Evolutionary conservation across 495 filamentous ascomycete genomes (phyloP), one percentile per base, ranked within the genome.

Genomic region (Amphirosellinia nigrospora): DNA sequence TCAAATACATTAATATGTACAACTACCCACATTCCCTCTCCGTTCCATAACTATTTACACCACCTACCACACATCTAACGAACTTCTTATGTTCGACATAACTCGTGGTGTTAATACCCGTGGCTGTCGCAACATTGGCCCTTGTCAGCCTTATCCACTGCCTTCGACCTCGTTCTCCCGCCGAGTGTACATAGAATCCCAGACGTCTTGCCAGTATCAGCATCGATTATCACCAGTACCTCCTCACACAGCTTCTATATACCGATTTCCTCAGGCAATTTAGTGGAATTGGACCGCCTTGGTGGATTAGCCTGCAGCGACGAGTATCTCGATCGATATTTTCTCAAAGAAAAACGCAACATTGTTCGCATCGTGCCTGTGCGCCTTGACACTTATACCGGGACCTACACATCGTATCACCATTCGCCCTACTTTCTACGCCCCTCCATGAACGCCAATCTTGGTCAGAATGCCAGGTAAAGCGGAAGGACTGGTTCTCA

Each of bases 401-500:
- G 23, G 8, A 15, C n/a, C 34, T 39, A 53, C 56, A 15, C 32
- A 39, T 13, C 21, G 34, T 53, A 50, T 26, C 34, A 52, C 23
- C 36, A 26, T 34, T 15, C 59, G 30, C 36, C 59, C 34, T 45
- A 26, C 38, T 64, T 58, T 11, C 72, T 75, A 72, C 71, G 69
- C 74, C 55, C 70, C 66, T 72, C 75, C 70, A 70, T 71, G 76
- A 75, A 71, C 74, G 73, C 71, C 28, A 59, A 68, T 11, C 60
- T 69, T n/a, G 41, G 52, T 70, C 72, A 71, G 62, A 52, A 78
- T 78, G 86, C 82, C 84, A 92, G 82, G 72, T 75, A 78, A 78
- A 73, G 70, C 76, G 59, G 86, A 89, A 78, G 87, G 87, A 41
- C 87, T 91, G 66, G 90, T 96, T 80, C 84, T 96, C 75, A 92